Conservation (phyloP, 129 eudicot genomes). For the Tanacetum coccineum region DNA sequence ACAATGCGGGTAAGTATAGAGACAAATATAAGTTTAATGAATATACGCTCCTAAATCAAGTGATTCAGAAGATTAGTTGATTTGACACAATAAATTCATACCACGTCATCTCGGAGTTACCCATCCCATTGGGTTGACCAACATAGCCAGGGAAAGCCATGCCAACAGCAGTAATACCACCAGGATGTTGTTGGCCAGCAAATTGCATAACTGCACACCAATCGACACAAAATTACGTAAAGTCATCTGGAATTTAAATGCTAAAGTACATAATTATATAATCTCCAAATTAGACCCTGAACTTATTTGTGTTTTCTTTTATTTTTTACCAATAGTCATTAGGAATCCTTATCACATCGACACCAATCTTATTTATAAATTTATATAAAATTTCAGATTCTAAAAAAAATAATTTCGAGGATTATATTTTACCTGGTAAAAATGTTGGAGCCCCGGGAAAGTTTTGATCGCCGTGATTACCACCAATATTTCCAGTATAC, state of each 20-base stretch:
- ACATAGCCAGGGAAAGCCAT: constrained; percentile 97
- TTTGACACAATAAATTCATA: constrained; percentile 13
- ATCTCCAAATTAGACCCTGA: too few relatives aligned
- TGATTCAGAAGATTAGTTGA: too few relatives aligned
- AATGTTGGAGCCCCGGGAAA: constrained; percentile 35
- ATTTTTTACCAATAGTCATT: too few relatives aligned
- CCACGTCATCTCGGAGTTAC: constrained; percentile 98
- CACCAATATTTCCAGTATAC: constrained; percentile 51
- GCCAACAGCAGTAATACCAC: constrained; percentile 88
- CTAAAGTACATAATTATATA: too few relatives aligned
- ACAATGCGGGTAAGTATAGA: background rate
- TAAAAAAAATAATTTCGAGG: background rate
- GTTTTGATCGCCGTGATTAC: constrained; percentile 63
- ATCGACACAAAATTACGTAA: constrained; percentile 24
- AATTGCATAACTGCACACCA: constrained; percentile 78
- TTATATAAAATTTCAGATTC: background rate
- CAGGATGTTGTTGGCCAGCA: constrained; percentile 85
- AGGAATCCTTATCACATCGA: too few relatives aligned
- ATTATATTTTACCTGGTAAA: constrained; percentile 51
- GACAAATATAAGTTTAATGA: too few relatives aligned
- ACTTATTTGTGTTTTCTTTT: too few relatives aligned
- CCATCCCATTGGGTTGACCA: constrained; percentile 71
- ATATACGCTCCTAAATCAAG: too few relatives aligned
- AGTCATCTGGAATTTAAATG: too few relatives aligned
- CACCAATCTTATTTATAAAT: too few relatives aligned